Conservation (phyloP, 2,329 filamentous ascomycete species). For the Plenodomus tracheiphilus region DNA sequence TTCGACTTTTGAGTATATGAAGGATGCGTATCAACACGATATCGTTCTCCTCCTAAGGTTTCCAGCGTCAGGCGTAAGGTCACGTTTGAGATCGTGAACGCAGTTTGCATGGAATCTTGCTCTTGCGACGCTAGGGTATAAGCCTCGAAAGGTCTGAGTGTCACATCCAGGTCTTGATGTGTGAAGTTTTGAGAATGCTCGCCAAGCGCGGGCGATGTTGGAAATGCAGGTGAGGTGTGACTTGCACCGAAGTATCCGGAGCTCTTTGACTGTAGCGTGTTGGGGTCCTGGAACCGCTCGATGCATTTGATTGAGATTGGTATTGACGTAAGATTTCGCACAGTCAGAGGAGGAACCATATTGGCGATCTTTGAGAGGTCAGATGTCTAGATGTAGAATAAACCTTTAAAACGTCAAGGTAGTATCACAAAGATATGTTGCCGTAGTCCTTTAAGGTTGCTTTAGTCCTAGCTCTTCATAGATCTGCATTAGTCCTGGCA, state of each 20-base stretch:
- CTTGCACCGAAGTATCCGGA: constrained; percentile 36
- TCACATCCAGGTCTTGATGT: constrained; percentile 64
- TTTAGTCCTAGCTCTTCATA: not conserved
- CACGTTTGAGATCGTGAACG: constrained; percentile 43
- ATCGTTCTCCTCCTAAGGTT: constrained; percentile 60
- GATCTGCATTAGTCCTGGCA: not conserved
- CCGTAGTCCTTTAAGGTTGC: not conserved
- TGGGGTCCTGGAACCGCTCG: constrained; percentile 69
- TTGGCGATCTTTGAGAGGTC: not conserved
- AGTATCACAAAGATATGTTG: no score
- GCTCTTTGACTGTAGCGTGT: constrained; percentile 43
- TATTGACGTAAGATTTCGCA: constrained; percentile 80
- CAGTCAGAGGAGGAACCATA: constrained; percentile 59
- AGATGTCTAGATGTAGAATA: not conserved
- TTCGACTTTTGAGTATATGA: constrained; percentile 57
- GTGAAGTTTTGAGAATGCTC: constrained; percentile 64
- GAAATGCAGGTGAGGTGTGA: constrained; percentile 26
- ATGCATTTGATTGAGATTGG: constrained; percentile 72
- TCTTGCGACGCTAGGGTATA: constrained; percentile 61
- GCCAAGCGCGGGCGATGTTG: constrained; percentile 49
- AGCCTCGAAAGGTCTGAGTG: constrained; percentile 69
- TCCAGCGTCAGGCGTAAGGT: constrained; percentile 78
- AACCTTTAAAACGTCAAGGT: no score
- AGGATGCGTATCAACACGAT: constrained; percentile 67
- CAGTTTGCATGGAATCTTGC: constrained; percentile 17